Percentiles rank a stretch among this genome's conserved stretches.
phyloP scores from a whole-genome alignment of 805 yeast genomes.

The Zygoascus biomembranicola region DNA sequence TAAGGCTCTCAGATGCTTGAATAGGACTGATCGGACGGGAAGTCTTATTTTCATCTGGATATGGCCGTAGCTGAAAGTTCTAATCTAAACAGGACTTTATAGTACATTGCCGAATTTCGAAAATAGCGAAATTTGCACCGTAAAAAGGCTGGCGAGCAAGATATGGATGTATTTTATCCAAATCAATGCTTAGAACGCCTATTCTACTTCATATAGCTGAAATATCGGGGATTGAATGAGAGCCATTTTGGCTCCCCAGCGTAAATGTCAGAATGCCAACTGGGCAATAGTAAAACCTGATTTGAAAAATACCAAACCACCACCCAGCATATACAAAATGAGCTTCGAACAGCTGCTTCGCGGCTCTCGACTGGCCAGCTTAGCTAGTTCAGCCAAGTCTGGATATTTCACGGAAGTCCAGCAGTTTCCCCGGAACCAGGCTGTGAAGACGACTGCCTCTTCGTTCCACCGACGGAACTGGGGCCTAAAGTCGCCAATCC shows the following conservation, averaged over 20 bases:
- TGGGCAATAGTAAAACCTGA: too few species aligned
- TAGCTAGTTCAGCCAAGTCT: conserved; percentile 1
- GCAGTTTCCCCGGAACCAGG: conserved; percentile 23
- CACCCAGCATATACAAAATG: neutral
- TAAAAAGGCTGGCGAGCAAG: too few species aligned
- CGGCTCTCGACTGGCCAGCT: conserved; percentile 7
- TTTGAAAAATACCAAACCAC: too few species aligned
- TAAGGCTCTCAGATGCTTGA: conserved; percentile 51
- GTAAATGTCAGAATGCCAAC: too few species aligned
- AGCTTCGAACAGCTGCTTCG: conserved; percentile 5
- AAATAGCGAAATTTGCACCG: too few species aligned
- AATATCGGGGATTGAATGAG: too few species aligned
- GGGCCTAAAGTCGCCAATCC: conserved; percentile 29
- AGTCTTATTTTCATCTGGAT: conserved; percentile 52
- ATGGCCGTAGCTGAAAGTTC: conserved; percentile 43
- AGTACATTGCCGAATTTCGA: neutral
- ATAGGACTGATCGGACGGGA: conserved; percentile 56
- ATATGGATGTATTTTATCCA: too few species aligned
- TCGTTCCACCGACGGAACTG: conserved; percentile 28
- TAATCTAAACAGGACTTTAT: neutral
- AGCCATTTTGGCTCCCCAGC: too few species aligned
- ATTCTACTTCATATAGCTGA: too few species aligned
- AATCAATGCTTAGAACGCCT: too few species aligned
- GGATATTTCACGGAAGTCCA: conserved; percentile 2
- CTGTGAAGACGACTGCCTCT: conserved; percentile 25